Evolutionary conservation across 208 protist genomes (phyloP), one percentile per base, ranked within the genome.

Genomic region (Jaenimonas drosophilae): DNA sequence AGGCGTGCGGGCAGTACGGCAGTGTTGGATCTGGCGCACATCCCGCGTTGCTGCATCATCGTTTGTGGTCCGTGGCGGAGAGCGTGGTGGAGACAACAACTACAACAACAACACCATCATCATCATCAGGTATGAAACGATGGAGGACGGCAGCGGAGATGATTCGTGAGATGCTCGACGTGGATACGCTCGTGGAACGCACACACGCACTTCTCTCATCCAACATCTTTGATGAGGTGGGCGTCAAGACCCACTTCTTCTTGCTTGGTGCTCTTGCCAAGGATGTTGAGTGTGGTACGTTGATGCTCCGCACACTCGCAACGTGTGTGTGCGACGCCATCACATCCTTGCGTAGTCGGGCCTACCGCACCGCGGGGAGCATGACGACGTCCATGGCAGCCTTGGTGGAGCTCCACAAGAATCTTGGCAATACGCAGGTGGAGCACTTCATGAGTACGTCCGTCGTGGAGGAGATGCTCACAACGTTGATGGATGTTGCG

Each of bases 231-330:
- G 63, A 74, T 37, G 59, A 63, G 1, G 42, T 54, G 7, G 54
- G 50, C 28, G 59, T 68, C 0, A 87, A 88, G 55, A 56, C 75
- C 29, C 58, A 78, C 16, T 77, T 91, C 14, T 91, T 91, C 45
- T 58, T 91, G 23, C 21, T 64, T 16, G 82, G 77, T 25, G 59
- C 72, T 21, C 62, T 87, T 24, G 66, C 32, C 69, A 39, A n/a
- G 45, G 36, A 1, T 55, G 37, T 3, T 12, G 28, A 2, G 21
- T 19, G 19, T 19, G 45, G 73, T 21, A 32, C 45, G 26, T 19
- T 49, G 27, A 17, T 81, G 16, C 41, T 77, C 6, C 30, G 44
- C 7, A 11, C 39, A 19, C 30, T 81, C 0, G 60, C 44, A 16
- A 42, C 36, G 7, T 46, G 59, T 20, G 59, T 84, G 39, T 34